Conservation (phyloP, 257 asterid species). For the Apocynum venetum region DNA sequence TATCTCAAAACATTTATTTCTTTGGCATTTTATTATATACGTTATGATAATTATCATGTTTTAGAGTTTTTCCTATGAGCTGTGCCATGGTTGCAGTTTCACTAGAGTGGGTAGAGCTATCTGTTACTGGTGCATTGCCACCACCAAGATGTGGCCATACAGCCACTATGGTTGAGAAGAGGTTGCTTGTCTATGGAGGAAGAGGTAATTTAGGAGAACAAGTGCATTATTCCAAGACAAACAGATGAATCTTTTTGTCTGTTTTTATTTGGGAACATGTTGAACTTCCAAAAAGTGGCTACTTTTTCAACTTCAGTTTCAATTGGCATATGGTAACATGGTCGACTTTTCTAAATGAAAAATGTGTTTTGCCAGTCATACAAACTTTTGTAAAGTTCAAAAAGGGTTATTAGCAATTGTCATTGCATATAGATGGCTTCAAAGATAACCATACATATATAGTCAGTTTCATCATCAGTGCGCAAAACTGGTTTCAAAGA, state of each 20-base stretch:
- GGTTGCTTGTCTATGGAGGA: conserved; percentile 95
- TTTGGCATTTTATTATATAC: not conserved
- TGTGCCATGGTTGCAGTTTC: conserved; percentile 48
- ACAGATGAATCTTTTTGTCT: not conserved
- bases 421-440: too few relatives aligned
- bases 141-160: conserved; percentile 99
- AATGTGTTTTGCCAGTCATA: too few relatives aligned
- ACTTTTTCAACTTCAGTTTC: too few relatives aligned
- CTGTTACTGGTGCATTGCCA: conserved; percentile 79
- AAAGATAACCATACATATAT: too few relatives aligned
- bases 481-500: too few relatives aligned
- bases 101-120: conserved; percentile 92
- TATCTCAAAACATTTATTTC: not conserved
- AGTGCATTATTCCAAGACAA: not conserved
- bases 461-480: too few relatives aligned
- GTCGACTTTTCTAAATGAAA: too few relatives aligned
- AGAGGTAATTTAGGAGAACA: conserved; percentile 49
- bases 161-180: conserved; percentile 90
- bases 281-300: too few relatives aligned
- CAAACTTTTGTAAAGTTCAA: too few relatives aligned
- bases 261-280: not conserved
- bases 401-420: too few relatives aligned
- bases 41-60: not conserved
- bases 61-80: not conserved
- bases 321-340: too few relatives aligned